A percentile compares a stretch with the other conserved stretches of the same genome.
Evolutionary conservation across 352 stramenopile species (phyloP).

Genomic region (Saprolegnia parasitica): DNA sequence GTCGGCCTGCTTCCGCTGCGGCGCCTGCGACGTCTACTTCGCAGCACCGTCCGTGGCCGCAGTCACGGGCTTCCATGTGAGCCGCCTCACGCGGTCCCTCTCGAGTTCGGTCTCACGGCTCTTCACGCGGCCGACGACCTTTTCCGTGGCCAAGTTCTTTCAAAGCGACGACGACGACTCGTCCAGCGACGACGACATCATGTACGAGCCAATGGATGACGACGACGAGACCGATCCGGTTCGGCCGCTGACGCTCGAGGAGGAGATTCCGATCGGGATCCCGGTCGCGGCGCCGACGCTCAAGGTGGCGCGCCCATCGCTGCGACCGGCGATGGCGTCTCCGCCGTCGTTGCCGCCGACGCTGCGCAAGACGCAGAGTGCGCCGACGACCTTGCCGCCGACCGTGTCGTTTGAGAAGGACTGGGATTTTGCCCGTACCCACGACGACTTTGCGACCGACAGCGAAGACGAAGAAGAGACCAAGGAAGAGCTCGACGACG

Average conservation of each 20-base stretch:
- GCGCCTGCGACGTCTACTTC: conserved; percentile 78
- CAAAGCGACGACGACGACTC: not conserved
- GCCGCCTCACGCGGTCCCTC: conserved; percentile 65
- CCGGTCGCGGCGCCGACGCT: not conserved
- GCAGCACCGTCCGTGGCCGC: conserved; percentile 68
- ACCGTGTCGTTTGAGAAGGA: conserved; percentile 8
- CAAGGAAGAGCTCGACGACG: conserved; percentile 22
- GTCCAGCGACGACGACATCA: conserved; percentile 21
- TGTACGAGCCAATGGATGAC: conserved; percentile 7
- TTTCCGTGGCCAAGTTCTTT: conserved; percentile 7
- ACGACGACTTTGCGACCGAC: not conserved
- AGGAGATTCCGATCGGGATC: not conserved
- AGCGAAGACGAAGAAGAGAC: conserved; percentile 3
- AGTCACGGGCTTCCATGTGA: conserved; percentile 82
- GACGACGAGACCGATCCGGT: no score
- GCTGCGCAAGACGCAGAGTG: conserved; percentile 18
- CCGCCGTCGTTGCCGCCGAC: no score
- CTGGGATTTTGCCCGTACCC: not conserved
- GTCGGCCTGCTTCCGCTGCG: conserved; percentile 71
- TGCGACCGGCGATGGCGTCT: no score
- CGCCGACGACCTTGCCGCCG: not conserved
- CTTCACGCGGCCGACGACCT: conserved; percentile 38
- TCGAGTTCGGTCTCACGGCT: conserved; percentile 71
- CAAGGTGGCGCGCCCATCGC: not conserved
- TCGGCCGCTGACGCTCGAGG: not conserved